Evolutionary conservation across 305 asterid genomes (phyloP).

Genomic region (Fraxinus ornus): DNA sequence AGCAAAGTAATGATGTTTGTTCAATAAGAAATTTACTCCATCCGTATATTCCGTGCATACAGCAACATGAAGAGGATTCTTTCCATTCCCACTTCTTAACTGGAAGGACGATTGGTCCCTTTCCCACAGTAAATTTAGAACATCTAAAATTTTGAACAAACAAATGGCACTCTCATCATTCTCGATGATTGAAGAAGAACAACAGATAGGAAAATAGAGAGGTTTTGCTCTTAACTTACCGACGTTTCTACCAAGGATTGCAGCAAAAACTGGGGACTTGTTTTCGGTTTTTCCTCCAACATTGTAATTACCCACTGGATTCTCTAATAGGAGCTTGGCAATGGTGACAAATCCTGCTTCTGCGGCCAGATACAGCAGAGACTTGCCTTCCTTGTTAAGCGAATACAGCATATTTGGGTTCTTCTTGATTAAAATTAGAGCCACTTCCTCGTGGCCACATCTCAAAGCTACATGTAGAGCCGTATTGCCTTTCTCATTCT

Average conservation of each 20-base stretch:
- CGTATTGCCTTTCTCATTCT: conserved; percentile 45
- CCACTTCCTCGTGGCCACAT: conserved; percentile 42
- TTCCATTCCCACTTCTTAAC: conserved; percentile 33
- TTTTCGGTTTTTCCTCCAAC: conserved; percentile 27
- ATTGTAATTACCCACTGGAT: conserved; percentile 38
- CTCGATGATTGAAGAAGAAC: not conserved
- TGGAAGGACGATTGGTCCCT: conserved; percentile 40
- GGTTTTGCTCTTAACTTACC: conserved; percentile 23
- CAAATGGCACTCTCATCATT: not conserved
- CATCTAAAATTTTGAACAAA: conserved; percentile 19
- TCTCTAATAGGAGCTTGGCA: conserved; percentile 41
- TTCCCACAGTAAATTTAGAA: conserved; percentile 40
- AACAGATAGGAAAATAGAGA: not conserved
- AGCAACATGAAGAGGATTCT: conserved; percentile 48
- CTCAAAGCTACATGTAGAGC: conserved; percentile 55
- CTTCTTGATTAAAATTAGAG: conserved; percentile 39
- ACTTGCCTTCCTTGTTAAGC: conserved; percentile 43
- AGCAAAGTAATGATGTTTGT: conserved; percentile 32
- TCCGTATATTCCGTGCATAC: conserved; percentile 37
- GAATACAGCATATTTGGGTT: conserved; percentile 41
- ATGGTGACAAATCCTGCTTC: conserved; percentile 50
- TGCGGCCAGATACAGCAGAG: conserved; percentile 54
- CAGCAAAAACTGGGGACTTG: conserved; percentile 46
- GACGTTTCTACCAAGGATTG: conserved; percentile 31
- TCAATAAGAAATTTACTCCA: conserved; percentile 39